Conservation (phyloP, 2,329 filamentous ascomycete species). For the Aspergillus sp. region DNA sequence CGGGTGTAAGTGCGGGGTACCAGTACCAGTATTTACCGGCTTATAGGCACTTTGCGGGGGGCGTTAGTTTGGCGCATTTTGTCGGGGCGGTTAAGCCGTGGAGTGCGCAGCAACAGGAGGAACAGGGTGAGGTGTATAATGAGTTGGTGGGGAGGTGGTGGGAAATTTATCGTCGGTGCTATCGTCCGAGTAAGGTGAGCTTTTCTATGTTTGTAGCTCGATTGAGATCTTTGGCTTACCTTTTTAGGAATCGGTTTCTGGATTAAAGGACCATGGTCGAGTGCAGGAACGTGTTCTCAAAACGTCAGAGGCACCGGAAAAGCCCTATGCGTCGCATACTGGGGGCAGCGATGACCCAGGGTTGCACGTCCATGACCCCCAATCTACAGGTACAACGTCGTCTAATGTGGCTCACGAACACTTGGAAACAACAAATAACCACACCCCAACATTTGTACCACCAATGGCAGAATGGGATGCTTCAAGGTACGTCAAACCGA, state of each 20-base stretch:
- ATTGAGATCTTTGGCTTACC: not conserved
- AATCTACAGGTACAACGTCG: too few species aligned
- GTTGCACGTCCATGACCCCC: too few species aligned
- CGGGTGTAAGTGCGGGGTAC: slow-evolving; percentile 66
- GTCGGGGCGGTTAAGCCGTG: slow-evolving; percentile 90
- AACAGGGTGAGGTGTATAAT: slow-evolving; percentile 52
- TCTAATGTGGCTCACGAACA: not conserved
- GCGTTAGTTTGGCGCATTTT: slow-evolving; percentile 88
- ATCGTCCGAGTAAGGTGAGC: slow-evolving; percentile 39
- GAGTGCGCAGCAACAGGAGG: slow-evolving; percentile 40
- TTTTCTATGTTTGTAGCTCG: not conserved
- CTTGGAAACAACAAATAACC: slow-evolving; percentile 25
- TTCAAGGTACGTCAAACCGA: slow-evolving; percentile 41
- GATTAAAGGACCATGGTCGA: too few species aligned
- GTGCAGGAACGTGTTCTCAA: too few species aligned
- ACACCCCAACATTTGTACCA: slow-evolving; percentile 44
- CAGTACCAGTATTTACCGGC: slow-evolving; percentile 97
- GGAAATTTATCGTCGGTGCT: slow-evolving; percentile 86
- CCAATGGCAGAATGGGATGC: slow-evolving; percentile 56
- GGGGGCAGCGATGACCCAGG: too few species aligned
- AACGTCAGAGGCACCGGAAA: too few species aligned
- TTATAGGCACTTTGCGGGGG: slow-evolving; percentile 80
- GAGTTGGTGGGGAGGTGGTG: slow-evolving; percentile 87
- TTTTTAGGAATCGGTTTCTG: too few species aligned
- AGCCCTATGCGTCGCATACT: too few species aligned